Evolutionary conservation across 441 rosid genomes (phyloP).

Genomic region (Dalechampia spathulata): DNA sequence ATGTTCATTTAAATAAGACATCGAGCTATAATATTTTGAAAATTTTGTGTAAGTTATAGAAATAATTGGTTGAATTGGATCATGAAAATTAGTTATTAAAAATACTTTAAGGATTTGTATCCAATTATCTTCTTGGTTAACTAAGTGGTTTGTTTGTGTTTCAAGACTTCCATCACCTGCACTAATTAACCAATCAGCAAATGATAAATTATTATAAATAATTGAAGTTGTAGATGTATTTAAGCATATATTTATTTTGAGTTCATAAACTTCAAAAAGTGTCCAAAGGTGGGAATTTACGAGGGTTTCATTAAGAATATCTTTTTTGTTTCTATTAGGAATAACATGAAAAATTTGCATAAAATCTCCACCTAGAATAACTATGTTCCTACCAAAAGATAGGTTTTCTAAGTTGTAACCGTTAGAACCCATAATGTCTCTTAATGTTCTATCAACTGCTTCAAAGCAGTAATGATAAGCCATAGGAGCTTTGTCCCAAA

Average conservation of each 20-base stretch:
- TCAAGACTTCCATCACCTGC: background rate
- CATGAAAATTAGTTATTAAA: background rate
- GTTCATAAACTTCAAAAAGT: background rate
- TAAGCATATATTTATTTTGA: background rate
- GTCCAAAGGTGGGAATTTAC: background rate
- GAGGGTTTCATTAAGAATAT: background rate
- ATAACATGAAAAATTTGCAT: background rate
- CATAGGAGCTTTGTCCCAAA: background rate
- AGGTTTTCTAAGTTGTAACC: background rate
- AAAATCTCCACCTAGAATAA: background rate
- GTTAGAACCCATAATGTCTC: background rate
- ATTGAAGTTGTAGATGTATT: background rate
- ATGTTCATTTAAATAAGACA: background rate
- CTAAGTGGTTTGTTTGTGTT: rapidly evolving
- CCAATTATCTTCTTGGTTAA: background rate
- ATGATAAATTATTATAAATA: background rate
- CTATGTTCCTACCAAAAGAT: background rate
- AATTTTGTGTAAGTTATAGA: background rate
- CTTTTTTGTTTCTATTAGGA: background rate
- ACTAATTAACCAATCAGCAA: background rate
- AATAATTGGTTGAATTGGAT: background rate
- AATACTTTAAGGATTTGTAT: background rate
- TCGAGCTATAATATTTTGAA: background rate
- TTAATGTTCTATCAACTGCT: background rate
- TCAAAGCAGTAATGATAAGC: background rate